Conservation (phyloP, 2,329 filamentous ascomycete genomes). For the Chrysoporthe deuterocubensis region DNA sequence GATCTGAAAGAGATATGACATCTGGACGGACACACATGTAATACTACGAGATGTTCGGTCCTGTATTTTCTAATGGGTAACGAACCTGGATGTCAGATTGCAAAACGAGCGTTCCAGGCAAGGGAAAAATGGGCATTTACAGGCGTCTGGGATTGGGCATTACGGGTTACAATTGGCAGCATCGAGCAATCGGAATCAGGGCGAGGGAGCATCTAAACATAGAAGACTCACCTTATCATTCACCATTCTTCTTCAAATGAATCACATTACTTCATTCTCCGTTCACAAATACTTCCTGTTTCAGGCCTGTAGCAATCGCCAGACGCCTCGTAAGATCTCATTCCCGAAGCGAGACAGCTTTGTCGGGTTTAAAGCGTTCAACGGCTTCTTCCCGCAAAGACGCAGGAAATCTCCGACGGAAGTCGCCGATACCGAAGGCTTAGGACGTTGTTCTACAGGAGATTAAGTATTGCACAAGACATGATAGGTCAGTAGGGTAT, state of each 20-base stretch:
- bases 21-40: neutral
- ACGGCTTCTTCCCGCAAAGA: too few relatives aligned
- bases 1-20: neutral
- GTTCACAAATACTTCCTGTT: too few relatives aligned
- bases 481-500: too few relatives aligned
- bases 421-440: too few relatives aligned
- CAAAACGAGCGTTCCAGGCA: neutral
- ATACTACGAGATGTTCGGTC: neutral
- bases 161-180: neutral
- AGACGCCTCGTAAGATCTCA: neutral
- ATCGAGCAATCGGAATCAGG: neutral
- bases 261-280: neutral
- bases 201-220: neutral
- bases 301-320: neutral
- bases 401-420: too few relatives aligned
- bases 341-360: too few relatives aligned
- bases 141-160: neutral
- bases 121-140: constrained; percentile 4
- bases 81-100: neutral
- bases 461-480: too few relatives aligned
- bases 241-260: neutral
- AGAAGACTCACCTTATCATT: neutral
- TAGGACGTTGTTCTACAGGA: too few relatives aligned
- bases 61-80: neutral
- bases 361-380: too few relatives aligned